A percentile compares a stretch with the other conserved stretches of the same genome.
These are phyloP conservation scores for Candida sp. DNA, from an alignment of 1,139 yeast species.

Conservation along the genomic window DNA sequence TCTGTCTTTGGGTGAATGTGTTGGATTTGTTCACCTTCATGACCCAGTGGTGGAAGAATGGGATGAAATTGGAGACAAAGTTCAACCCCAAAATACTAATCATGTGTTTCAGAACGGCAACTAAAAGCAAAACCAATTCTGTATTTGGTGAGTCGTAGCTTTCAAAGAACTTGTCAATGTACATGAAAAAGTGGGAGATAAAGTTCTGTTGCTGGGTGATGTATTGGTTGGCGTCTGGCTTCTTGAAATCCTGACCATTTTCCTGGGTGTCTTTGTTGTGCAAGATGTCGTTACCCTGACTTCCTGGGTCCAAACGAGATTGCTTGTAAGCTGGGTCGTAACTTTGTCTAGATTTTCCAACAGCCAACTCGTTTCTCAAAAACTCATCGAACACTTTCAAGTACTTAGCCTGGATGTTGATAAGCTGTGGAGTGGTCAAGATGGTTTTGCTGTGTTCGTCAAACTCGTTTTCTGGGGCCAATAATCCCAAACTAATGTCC, in stretches of 20 bases:
- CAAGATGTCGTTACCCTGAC: constrained; percentile 8
- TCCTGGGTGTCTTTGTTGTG: constrained; percentile 18
- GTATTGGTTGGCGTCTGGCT: constrained; percentile 43
- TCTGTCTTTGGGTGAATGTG: constrained; percentile 17
- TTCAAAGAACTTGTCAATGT: constrained; percentile 36
- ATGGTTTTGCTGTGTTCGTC: constrained; percentile 15
- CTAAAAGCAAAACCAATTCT: constrained; percentile 25
- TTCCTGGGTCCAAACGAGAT: constrained; percentile 13
- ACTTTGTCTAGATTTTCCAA: constrained; percentile 8
- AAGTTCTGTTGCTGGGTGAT: constrained; percentile 42
- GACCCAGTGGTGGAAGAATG: constrained; percentile 54
- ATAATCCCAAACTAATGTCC: constrained; percentile 42
- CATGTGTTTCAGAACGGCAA: constrained; percentile 32
- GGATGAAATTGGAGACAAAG: constrained; percentile 48
- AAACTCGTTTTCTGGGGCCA: constrained; percentile 31
- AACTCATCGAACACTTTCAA: constrained; percentile 38
- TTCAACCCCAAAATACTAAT: constrained; percentile 47
- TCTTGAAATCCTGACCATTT: constrained; percentile 23
- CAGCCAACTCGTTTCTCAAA: constrained; percentile 34
- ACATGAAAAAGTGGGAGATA: constrained; percentile 35
- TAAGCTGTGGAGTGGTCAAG: constrained; percentile 28
- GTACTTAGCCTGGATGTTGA: constrained; percentile 35
- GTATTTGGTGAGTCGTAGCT: constrained; percentile 25
- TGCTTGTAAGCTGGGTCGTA: constrained; percentile 10
- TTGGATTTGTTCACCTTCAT: constrained; percentile 19